Evolutionary conservation across 202 grass and related monocot genomes (phyloP), one percentile per base, ranked within the genome.

Genomic region (Carex arenaria): DNA sequence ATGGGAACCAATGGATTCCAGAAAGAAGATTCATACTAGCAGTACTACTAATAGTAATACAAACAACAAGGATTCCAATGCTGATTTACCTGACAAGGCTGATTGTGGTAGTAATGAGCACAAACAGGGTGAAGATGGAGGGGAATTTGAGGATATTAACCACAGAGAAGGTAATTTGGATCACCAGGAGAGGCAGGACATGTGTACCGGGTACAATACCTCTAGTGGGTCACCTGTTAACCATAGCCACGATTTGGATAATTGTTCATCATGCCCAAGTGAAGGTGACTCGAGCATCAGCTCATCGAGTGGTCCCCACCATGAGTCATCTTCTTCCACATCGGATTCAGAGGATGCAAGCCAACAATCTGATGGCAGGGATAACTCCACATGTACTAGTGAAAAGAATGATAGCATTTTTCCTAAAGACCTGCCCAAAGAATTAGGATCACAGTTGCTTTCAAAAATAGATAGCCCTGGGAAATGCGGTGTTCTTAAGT

Each of bases 291-390:
- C 88, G 47, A 98, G 86, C 92, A 89, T 85, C 76, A 92, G 85
- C 54, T 92, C 93, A 84, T 89, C 78, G 3, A 90, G 88, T n/a
- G 81, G 83, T 72, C 93, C 85, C 76, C 92, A 93, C 87, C 82
- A 66, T 11, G 95, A 93, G 32, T 92, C 89, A 80, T 94, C 91
- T 72, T 89, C 89, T 73, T 89, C 89, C 36, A 91, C 87, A 38
- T 94, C 93, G n/a, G 89, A 98, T 71, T 93, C 95, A 19, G 95
- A 98, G 88, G 95, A 90, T 81, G 53, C 88, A 59, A 84, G 71
- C 64, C 88, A 84, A 59, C 88, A 92, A 84, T 93, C 89, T 64
- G 73, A 78, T 18, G 22, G 83, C 52, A 77, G 77, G 83, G 40
- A 85, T 70, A 85, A 55, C 70, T 77, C 32, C 61, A 47, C 71